Evolutionary conservation across 2,329 filamentous ascomycete genomes (phyloP).

Genomic region (Epicoccum nigrum): DNA sequence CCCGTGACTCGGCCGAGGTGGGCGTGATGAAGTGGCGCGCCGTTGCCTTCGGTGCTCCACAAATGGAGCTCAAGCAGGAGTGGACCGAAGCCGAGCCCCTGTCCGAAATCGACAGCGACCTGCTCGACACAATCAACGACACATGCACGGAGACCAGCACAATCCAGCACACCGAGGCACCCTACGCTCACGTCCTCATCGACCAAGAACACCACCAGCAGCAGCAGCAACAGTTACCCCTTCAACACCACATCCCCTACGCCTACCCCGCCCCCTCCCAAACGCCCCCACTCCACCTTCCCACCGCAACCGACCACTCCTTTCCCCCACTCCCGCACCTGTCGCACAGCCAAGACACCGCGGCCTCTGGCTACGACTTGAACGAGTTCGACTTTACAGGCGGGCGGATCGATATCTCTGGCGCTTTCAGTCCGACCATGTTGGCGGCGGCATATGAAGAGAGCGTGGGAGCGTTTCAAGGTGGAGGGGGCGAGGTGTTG

Average conservation of each 20-base stretch:
- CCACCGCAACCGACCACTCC: slow-evolving; percentile 36
- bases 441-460: slow-evolving; percentile 29
- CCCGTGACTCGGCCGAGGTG: slow-evolving; percentile 28
- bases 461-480: not conserved
- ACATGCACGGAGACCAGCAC: too few relatives aligned
- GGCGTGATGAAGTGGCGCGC: slow-evolving; percentile 46
- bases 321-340: slow-evolving; percentile 32
- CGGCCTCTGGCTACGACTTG: slow-evolving; percentile 26
- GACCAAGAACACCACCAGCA: too few relatives aligned
- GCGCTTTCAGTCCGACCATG: slow-evolving; percentile 45
- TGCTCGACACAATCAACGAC: not conserved
- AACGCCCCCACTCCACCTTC: too few relatives aligned
- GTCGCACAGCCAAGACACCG: slow-evolving; percentile 29
- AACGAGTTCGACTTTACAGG: slow-evolving; percentile 51
- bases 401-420: slow-evolving; percentile 47
- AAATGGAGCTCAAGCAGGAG: slow-evolving; percentile 13
- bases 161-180: too few relatives aligned
- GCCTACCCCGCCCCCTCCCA: too few relatives aligned
- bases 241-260: slow-evolving; percentile 37
- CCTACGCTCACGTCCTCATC: too few relatives aligned
- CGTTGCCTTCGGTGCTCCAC: slow-evolving; percentile 27
- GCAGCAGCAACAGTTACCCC: too few relatives aligned
- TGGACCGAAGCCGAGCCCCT: slow-evolving; percentile 24
- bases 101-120: slow-evolving; percentile 17
- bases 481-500: too few relatives aligned